These are phyloP conservation scores for Eremochloa ophiuroides DNA, from an alignment of 176 grass and related monocot genomes.

Conservation along the genomic window DNA sequence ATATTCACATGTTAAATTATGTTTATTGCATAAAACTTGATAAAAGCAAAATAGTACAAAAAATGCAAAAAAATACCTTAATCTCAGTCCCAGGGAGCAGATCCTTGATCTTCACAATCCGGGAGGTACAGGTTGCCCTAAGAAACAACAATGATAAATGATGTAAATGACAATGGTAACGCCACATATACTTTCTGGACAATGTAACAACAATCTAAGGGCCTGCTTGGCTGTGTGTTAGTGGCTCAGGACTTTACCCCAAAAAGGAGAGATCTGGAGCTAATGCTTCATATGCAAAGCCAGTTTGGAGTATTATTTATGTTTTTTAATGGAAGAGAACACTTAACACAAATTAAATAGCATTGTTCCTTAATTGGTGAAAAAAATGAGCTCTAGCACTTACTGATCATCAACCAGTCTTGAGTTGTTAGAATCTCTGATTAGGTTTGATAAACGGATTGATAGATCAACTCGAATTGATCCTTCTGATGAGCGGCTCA, in stretches of 20 bases:
- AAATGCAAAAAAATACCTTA: constrained; percentile 51
- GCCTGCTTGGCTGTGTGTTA: neutral
- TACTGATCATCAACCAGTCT: constrained; percentile 41
- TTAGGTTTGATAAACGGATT: constrained; percentile 57
- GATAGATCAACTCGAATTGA: constrained; percentile 79
- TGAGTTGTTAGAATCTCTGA: constrained; percentile 16
- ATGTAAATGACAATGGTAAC: neutral
- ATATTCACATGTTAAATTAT: neutral
- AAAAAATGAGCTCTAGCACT: constrained; percentile 33
- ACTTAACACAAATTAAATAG: constrained; percentile 6
- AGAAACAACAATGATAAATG: constrained; percentile 19
- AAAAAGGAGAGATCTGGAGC: neutral
- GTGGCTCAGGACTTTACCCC: neutral
- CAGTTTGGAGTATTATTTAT: neutral
- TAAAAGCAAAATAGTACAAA: neutral
- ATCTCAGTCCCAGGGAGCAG: constrained; percentile 59
- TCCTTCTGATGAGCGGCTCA: constrained; percentile 66
- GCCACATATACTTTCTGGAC: neutral
- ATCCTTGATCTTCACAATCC: constrained; percentile 61
- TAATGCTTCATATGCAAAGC: neutral
- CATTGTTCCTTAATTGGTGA: neutral
- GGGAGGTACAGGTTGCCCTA: constrained; percentile 36
- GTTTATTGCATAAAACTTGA: neutral
- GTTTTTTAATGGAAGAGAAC: neutral
- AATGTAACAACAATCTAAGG: neutral